These are phyloP conservation scores for Cryptosporidium parvum DNA, from an alignment of 169 alveolate species.

Conservation along the genomic window DNA sequence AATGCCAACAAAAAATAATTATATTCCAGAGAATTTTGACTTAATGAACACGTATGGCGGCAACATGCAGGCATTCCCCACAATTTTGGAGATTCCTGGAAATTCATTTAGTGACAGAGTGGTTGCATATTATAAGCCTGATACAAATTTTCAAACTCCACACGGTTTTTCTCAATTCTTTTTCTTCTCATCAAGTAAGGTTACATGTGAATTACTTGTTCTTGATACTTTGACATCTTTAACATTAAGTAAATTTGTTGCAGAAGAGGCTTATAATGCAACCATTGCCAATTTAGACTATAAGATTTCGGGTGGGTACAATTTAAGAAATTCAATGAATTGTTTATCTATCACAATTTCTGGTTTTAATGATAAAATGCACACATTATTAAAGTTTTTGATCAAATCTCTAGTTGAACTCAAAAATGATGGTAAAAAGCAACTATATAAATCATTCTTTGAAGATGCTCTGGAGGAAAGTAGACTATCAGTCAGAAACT, in stretches of 20 bases:
- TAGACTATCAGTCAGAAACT: constrained; percentile 3
- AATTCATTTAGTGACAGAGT: constrained; percentile 27
- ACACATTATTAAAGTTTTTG: constrained; percentile 11
- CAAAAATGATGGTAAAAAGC: constrained; percentile 9
- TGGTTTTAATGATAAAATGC: constrained; percentile 53
- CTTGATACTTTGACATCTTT: constrained; percentile 17
- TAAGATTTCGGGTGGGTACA: constrained; percentile 39
- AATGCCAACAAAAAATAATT: constrained; percentile 46
- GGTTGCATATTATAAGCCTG: constrained; percentile 40
- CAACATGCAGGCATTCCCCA: not conserved
- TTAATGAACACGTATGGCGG: constrained; percentile 29
- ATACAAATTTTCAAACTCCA: constrained; percentile 43
- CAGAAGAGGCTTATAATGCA: constrained; percentile 66
- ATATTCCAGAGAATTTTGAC: constrained; percentile 39
- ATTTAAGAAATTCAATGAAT: constrained; percentile 31
- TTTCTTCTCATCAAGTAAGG: constrained; percentile 33
- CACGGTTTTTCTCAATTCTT: constrained; percentile 51
- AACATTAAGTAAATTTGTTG: constrained; percentile 27
- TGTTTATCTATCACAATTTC: constrained; percentile 55
- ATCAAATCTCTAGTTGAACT: constrained; percentile 13
- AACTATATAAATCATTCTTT: constrained; percentile 19
- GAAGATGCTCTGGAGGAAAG: constrained; percentile 54
- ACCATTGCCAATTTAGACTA: constrained; percentile 56
- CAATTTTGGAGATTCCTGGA: constrained; percentile 5
- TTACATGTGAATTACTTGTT: constrained; percentile 34